A percentile compares a stretch with the other conserved stretches of the same genome.
phyloP scores from a whole-genome alignment of 805 yeast species.

The Candida easanensis region DNA sequence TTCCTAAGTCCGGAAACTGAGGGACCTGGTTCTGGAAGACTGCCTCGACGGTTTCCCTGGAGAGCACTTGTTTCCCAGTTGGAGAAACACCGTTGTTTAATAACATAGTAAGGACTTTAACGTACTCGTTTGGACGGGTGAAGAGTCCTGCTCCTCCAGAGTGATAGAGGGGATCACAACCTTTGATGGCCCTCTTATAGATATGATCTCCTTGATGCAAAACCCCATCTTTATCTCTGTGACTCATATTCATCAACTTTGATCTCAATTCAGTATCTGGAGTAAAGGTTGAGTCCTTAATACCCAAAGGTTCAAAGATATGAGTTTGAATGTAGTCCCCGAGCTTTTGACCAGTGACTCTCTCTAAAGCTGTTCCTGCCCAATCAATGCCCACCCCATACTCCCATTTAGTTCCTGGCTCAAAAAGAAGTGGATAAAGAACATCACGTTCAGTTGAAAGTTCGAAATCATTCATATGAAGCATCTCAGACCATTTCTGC shows the following conservation, averaged over 20 bases:
- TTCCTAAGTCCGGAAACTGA: conserved; percentile 22
- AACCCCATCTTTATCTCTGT: conserved; percentile 18
- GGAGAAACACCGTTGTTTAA: conserved; percentile 41
- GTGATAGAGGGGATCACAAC: conserved; percentile 17
- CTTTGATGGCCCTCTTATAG: not conserved
- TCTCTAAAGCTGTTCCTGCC: conserved; percentile 34
- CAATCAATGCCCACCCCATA: conserved; percentile 37
- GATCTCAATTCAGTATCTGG: conserved; percentile 20
- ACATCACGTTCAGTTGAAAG: conserved; percentile 13
- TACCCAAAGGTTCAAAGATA: conserved; percentile 31
- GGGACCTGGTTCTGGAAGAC: conserved; percentile 35
- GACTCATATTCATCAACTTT: conserved; percentile 26
- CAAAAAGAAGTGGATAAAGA: conserved; percentile 29
- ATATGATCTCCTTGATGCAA: not conserved
- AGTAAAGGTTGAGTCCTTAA: conserved; percentile 27
- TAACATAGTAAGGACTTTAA: conserved; percentile 36
- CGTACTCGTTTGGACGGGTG: conserved; percentile 39
- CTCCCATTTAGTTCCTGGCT: conserved; percentile 37
- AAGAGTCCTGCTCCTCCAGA: conserved; percentile 45
- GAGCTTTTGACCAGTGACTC: conserved; percentile 28
- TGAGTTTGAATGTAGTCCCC: conserved; percentile 30
- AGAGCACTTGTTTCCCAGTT: not conserved
- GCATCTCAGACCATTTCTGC: conserved; percentile 23
- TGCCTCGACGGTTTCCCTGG: conserved; percentile 30
- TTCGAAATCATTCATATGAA: conserved; percentile 23